Evolutionary conservation across 2,329 filamentous ascomycete species (phyloP).

Genomic region (Trichoderma cornu-damae): DNA sequence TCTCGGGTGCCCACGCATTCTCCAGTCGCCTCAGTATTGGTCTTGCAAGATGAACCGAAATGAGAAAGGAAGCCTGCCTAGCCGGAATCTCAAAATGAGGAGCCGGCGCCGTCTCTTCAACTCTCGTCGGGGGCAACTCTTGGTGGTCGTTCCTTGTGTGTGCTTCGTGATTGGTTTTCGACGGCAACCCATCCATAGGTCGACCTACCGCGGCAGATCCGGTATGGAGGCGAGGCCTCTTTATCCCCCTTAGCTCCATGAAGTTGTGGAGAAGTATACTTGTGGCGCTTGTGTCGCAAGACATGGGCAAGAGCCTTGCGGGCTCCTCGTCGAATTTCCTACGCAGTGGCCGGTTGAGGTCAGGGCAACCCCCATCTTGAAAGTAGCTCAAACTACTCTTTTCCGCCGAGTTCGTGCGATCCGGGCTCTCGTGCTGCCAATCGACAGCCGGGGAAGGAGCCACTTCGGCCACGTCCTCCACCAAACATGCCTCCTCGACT

Average conservation of each 20-base stretch:
- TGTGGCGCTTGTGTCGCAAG: conserved; percentile 24
- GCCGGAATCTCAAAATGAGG: conserved; percentile 22
- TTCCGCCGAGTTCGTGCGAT: neutral
- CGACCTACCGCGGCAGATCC: neutral
- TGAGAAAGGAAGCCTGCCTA: conserved; percentile 38
- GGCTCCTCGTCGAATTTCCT: neutral
- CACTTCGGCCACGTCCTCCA: neutral
- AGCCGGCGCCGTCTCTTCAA: conserved; percentile 6
- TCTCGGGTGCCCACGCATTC: conserved; percentile 42
- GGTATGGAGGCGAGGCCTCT: conserved; percentile 22
- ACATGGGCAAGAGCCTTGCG: conserved; percentile 18
- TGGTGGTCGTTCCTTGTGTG: neutral
- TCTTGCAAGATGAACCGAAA: conserved; percentile 47
- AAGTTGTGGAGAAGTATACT: conserved; percentile 30
- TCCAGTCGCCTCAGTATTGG: conserved; percentile 47
- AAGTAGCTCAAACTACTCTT: neutral
- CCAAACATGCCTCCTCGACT: conserved; percentile 18
- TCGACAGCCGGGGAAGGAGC: too few relatives aligned
- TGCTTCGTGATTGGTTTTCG: neutral
- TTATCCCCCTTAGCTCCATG: conserved; percentile 30
- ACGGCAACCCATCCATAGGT: neutral
- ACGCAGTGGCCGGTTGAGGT: neutral
- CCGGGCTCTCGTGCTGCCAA: neutral
- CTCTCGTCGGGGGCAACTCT: neutral
- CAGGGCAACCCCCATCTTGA: neutral